These are phyloP conservation scores for Podila horticola DNA, from an alignment of 192 early-diverging fungal species.

Conservation along the genomic window DNA sequence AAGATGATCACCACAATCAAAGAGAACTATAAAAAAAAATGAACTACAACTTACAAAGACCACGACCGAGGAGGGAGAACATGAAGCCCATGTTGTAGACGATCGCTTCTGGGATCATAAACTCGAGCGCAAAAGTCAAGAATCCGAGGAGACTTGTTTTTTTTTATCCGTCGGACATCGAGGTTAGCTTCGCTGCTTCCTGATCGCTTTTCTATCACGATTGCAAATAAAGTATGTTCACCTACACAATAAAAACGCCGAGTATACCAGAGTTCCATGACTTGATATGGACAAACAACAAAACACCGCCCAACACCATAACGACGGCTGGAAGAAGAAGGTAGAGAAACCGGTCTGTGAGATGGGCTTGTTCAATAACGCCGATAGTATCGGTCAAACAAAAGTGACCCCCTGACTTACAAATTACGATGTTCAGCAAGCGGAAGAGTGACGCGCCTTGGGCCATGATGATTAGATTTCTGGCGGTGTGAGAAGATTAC, in stretches of 20 bases:
- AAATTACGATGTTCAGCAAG: slow-evolving; percentile 29
- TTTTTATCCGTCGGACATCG: background rate
- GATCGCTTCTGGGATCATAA: slow-evolving; percentile 34
- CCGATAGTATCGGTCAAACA: too few relatives aligned
- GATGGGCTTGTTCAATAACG: too few relatives aligned
- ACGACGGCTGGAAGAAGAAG: slow-evolving; percentile 7
- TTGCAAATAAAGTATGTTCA: background rate
- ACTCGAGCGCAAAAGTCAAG: slow-evolving; percentile 38
- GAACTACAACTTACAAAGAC: slow-evolving; percentile 30
- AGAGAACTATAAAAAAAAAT: background rate
- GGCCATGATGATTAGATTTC: slow-evolving; percentile 19
- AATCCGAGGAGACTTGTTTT: slow-evolving; percentile 26
- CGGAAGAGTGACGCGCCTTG: slow-evolving; percentile 48
- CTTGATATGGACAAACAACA: slow-evolving; percentile 26
- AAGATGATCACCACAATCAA: background rate
- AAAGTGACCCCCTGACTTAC: background rate
- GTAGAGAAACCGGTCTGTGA: background rate
- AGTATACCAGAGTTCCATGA: slow-evolving; percentile 48
- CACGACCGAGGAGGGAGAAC: slow-evolving; percentile 47
- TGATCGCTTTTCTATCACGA: background rate
- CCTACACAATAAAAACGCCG: slow-evolving; percentile 29
- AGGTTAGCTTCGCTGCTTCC: background rate
- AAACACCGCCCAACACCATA: slow-evolving; percentile 34
- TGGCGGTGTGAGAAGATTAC: background rate
- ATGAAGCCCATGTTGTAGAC: slow-evolving; percentile 47